Evolutionary conservation across 73 alveolate genomes (phyloP).

Genomic region (Effrenium voratum): DNA sequence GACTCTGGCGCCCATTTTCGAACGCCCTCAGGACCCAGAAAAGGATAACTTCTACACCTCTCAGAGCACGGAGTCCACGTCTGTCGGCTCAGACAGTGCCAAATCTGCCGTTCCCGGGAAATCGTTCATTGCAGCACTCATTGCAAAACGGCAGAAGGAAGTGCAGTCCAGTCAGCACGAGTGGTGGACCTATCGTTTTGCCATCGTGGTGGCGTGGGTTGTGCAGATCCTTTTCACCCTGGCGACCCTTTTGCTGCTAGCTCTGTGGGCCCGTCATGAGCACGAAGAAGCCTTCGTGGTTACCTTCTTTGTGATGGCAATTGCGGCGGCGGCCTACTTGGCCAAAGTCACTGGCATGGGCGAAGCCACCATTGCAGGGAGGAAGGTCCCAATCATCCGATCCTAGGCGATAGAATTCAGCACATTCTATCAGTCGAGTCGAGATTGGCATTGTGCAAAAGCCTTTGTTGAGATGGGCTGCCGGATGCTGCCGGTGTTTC

Average conservation of each 20-base stretch:
- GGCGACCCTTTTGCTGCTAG: slow-evolving; percentile 34
- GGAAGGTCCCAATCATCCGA: slow-evolving; percentile 13
- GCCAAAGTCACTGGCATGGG: slow-evolving; percentile 73
- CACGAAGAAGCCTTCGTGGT: slow-evolving; percentile 56
- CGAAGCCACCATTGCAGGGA: slow-evolving; percentile 18
- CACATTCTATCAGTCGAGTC: too few species aligned
- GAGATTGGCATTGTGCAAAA: too few species aligned
- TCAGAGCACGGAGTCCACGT: too few species aligned
- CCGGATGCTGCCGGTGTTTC: background rate
- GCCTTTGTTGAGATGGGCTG: background rate
- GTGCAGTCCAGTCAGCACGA: slow-evolving; percentile 32
- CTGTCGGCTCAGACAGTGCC: too few species aligned
- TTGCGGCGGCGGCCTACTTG: slow-evolving; percentile 42
- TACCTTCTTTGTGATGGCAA: slow-evolving; percentile 62
- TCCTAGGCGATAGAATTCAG: background rate
- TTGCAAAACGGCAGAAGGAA: background rate
- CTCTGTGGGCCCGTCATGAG: slow-evolving; percentile 18
- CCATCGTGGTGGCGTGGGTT: slow-evolving; percentile 13
- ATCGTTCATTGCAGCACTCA: too few species aligned
- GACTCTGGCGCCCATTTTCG: too few species aligned
- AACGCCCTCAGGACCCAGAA: too few species aligned
- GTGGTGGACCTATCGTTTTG: slow-evolving; percentile 57
- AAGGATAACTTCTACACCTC: too few species aligned
- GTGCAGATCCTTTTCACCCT: slow-evolving; percentile 15
- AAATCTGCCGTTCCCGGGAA: too few species aligned